A percentile compares a stretch with the other conserved stretches of the same genome.
Evolutionary conservation across 2,329 filamentous ascomycete genomes (phyloP).

Genomic region (Saccharata proteae): DNA sequence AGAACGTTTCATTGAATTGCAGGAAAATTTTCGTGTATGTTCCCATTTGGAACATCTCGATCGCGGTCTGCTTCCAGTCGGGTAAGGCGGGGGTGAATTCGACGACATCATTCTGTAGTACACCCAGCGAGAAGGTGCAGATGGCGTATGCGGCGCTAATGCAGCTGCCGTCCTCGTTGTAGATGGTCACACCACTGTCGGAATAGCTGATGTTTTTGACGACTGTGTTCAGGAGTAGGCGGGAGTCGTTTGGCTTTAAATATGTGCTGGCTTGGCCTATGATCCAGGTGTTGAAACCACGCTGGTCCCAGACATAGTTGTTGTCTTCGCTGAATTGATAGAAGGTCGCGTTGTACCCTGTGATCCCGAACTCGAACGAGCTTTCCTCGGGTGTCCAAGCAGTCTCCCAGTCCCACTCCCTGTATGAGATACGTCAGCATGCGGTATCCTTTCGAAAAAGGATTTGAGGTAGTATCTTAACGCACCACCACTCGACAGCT

Average conservation of each 20-base stretch:
- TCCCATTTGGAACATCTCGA: slow-evolving; percentile 54
- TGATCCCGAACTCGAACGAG: slow-evolving; percentile 43
- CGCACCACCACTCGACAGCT: slow-evolving; percentile 53
- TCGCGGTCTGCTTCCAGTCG: slow-evolving; percentile 50
- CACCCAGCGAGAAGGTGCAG: slow-evolving; percentile 56
- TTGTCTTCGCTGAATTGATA: slow-evolving; percentile 49
- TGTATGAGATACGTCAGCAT: too few species aligned
- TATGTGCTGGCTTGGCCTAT: slow-evolving; percentile 46
- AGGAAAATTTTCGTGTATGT: slow-evolving; percentile 65
- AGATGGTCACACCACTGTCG: slow-evolving; percentile 40
- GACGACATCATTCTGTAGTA: slow-evolving; percentile 50
- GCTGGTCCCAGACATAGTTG: slow-evolving; percentile 48
- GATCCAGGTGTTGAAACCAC: slow-evolving; percentile 49
- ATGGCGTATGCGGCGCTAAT: slow-evolving; percentile 51
- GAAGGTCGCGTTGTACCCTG: slow-evolving; percentile 49
- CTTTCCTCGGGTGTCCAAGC: slow-evolving; percentile 45
- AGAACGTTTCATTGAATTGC: slow-evolving; percentile 56
- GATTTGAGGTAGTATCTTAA: too few species aligned
- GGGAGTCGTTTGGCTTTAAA: slow-evolving; percentile 40
- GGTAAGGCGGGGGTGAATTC: slow-evolving; percentile 48
- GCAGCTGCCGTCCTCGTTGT: slow-evolving; percentile 42
- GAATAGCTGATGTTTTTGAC: slow-evolving; percentile 45
- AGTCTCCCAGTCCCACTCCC: slow-evolving; percentile 42
- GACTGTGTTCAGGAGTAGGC: slow-evolving; percentile 46
- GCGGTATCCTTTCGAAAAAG: too few species aligned